Percentiles rank a stretch among this genome's conserved stretches.
These are phyloP conservation scores for Corylus heterophylla DNA, from an alignment of 306 rosid species.

Conservation along the genomic window DNA sequence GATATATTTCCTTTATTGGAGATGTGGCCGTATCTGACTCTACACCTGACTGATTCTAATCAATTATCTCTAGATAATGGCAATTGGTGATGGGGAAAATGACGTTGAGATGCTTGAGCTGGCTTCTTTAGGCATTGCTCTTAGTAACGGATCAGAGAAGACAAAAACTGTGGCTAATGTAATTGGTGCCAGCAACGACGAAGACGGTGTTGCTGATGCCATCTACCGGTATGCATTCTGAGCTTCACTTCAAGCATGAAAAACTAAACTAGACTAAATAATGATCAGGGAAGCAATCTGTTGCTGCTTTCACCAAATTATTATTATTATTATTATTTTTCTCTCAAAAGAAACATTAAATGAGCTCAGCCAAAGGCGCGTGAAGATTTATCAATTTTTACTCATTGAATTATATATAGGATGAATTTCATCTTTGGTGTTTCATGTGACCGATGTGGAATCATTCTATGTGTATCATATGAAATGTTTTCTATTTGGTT, in stretches of 20 bases:
- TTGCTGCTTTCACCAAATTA: constrained; percentile 20
- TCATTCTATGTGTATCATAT: neutral
- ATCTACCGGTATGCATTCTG: constrained; percentile 84
- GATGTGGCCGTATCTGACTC: constrained; percentile 1
- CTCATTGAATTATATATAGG: constrained; percentile 1
- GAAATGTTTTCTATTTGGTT: too few relatives aligned
- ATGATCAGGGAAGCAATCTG: constrained; percentile 1
- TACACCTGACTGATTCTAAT: constrained; percentile 5
- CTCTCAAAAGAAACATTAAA: neutral
- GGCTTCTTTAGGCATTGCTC: constrained; percentile 86
- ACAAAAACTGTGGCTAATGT: constrained; percentile 78
- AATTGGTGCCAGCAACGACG: constrained; percentile 85
- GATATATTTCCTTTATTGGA: neutral
- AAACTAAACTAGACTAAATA: neutral
- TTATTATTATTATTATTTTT: neutral
- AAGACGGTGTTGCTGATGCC: constrained; percentile 93
- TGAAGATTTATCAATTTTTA: neutral
- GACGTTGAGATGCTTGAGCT: constrained; percentile 90
- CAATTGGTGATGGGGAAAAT: constrained; percentile 96
- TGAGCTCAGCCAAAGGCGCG: neutral
- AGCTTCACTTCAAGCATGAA: constrained; percentile 28
- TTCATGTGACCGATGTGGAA: neutral
- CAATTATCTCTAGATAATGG: constrained; percentile 66
- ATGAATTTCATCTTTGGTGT: neutral
- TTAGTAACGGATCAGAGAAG: constrained; percentile 80